phyloP scores from a whole-genome alignment of 2,329 filamentous ascomycete species.

The Aschersonia sp. region DNA sequence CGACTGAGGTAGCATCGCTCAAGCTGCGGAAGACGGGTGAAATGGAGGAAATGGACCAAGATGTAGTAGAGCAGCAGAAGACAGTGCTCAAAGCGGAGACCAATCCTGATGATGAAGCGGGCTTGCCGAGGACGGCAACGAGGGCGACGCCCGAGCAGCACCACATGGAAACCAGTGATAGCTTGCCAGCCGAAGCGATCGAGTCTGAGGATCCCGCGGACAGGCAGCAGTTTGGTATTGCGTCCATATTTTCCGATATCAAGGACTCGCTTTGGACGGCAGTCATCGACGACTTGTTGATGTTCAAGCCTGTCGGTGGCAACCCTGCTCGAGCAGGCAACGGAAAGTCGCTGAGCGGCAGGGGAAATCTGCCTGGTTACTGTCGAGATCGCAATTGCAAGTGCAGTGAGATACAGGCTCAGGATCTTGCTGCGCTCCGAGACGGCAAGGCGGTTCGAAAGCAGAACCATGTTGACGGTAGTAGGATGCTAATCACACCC shows the following conservation, averaged over 20 bases:
- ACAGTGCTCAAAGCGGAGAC: too few species aligned
- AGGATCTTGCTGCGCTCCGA: slow-evolving; percentile 41
- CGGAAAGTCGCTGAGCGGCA: slow-evolving; percentile 6
- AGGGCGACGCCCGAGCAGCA: slow-evolving; percentile 1
- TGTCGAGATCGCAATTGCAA: slow-evolving; percentile 23
- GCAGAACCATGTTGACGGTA: slow-evolving; percentile 41
- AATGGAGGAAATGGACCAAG: too few species aligned
- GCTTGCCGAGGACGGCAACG: slow-evolving; percentile 1
- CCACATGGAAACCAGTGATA: slow-evolving; percentile 7
- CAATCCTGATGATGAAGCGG: background rate
- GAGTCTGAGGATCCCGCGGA: slow-evolving; percentile 11
- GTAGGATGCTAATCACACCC: slow-evolving; percentile 59
- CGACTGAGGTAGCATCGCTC: background rate
- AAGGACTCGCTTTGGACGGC: slow-evolving; percentile 17
- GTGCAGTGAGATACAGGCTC: slow-evolving; percentile 24
- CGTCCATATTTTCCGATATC: slow-evolving; percentile 21
- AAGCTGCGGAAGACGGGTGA: slow-evolving; percentile 4
- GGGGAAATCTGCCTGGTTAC: slow-evolving; percentile 11
- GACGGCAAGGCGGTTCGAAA: slow-evolving; percentile 46
- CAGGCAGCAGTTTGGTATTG: slow-evolving; percentile 16
- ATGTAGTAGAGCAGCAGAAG: too few species aligned
- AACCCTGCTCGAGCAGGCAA: slow-evolving; percentile 14
- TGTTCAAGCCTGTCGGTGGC: slow-evolving; percentile 21
- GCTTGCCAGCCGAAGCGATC: slow-evolving; percentile 6
- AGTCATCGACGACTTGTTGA: slow-evolving; percentile 18